Conservation (phyloP, 2,329 filamentous ascomycete species). For the Trichoderma hamatum region DNA sequence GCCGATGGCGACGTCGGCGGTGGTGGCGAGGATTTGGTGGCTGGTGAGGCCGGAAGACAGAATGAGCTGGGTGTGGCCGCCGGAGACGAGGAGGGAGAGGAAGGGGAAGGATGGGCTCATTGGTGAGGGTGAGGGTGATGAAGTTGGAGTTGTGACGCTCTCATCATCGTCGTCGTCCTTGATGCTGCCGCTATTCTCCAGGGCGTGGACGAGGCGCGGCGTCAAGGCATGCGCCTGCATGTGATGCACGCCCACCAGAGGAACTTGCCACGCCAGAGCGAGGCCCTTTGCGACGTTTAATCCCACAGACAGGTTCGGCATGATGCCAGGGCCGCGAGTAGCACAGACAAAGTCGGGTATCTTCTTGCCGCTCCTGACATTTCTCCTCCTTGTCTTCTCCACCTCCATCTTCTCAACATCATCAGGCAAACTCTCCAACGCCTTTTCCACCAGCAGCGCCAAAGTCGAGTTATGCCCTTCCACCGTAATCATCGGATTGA, state of each 20-base stretch:
- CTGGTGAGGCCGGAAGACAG: constrained; percentile 68
- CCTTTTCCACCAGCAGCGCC: constrained; percentile 66
- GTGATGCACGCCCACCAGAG: constrained; percentile 86
- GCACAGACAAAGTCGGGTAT: constrained; percentile 84
- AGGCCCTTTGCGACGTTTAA: constrained; percentile 86
- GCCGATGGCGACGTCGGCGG: constrained; percentile 82
- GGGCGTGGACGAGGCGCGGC: constrained; percentile 70
- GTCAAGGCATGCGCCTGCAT: constrained; percentile 98
- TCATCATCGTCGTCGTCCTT: background rate
- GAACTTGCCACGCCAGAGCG: constrained; percentile 78
- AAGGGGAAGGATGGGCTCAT: constrained; percentile 74
- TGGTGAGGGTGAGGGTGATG: background rate
- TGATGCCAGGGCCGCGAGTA: constrained; percentile 90
- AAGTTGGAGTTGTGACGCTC: background rate
- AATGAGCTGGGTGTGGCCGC: constrained; percentile 88
- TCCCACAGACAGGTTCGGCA: constrained; percentile 74
- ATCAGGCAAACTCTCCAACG: constrained; percentile 57
- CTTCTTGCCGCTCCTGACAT: background rate
- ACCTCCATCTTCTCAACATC: constrained; percentile 14
- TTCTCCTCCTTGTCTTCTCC: background rate
- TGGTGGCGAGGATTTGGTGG: constrained; percentile 73
- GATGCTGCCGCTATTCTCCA: background rate
- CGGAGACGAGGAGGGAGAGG: constrained; percentile 84
- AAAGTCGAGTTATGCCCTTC: constrained; percentile 75
- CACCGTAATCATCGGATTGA: constrained; percentile 77